Conservation (phyloP, 345 rosid genomes). For the Gynandropsis gynandra region DNA sequence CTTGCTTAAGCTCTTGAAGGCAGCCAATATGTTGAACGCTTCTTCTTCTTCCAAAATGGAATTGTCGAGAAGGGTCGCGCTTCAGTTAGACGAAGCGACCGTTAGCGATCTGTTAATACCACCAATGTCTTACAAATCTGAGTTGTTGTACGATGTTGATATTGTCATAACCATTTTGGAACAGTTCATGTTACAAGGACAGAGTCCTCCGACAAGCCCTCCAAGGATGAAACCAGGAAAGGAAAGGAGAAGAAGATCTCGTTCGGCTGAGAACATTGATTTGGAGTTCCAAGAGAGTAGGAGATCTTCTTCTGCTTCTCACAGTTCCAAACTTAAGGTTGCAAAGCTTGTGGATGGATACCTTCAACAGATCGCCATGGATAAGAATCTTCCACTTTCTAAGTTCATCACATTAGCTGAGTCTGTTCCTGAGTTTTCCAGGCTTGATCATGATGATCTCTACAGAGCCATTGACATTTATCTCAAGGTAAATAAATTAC, state of each 20-base stretch:
- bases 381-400: constrained; percentile 64
- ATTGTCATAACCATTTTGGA: constrained; percentile 66
- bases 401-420: constrained; percentile 77
- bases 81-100: constrained; percentile 87
- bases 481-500: constrained; percentile 82
- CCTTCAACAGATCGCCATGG: constrained; percentile 72
- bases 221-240: constrained; percentile 55
- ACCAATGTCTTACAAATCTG: constrained; percentile 36
- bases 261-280: constrained; percentile 83
- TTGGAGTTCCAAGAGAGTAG: constrained; percentile 83
- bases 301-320: constrained; percentile 94
- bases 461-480: constrained; percentile 91
- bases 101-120: constrained; percentile 78
- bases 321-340: constrained; percentile 86
- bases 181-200: constrained; percentile 80
- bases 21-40: constrained; percentile 62
- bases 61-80: constrained; percentile 67
- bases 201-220: constrained; percentile 95
- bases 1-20: constrained; percentile 82
- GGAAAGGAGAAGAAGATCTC: constrained; percentile 75
- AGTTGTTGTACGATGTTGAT: constrained; percentile 63
- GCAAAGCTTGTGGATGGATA: constrained; percentile 89
- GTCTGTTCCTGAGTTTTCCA: constrained; percentile 72
- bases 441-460: constrained; percentile 87
- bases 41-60: constrained; percentile 70